Percentiles rank a stretch among this genome's conserved stretches.
These are phyloP conservation scores for Neoascochyta sp. DNA, from an alignment of 2,329 filamentous ascomycete species.

Conservation along the genomic window DNA sequence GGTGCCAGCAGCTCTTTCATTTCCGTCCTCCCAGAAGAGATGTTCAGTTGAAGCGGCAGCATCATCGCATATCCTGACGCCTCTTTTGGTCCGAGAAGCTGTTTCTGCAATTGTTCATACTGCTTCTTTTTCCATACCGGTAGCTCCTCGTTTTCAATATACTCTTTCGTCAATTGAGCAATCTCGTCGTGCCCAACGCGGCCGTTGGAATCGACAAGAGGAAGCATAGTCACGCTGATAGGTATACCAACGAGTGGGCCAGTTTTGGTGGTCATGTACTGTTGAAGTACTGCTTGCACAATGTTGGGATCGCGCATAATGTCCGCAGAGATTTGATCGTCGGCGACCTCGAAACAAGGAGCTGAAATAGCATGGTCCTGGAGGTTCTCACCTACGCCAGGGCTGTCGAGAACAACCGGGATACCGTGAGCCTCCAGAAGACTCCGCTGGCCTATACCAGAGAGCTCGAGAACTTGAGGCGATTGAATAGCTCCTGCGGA, in stretches of 20 bases:
- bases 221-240: slow-evolving; percentile 24
- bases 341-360: slow-evolving; percentile 2
- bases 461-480: slow-evolving; percentile 6
- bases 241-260: slow-evolving; percentile 19
- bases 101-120: slow-evolving; percentile 3
- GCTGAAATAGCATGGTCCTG: slow-evolving; percentile 20
- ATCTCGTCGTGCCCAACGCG: slow-evolving; percentile 2
- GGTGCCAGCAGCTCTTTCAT: slow-evolving; percentile 12
- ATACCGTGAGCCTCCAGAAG: slow-evolving; percentile 5
- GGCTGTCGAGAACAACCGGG: slow-evolving; percentile 1
- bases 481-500: slow-evolving; percentile 7
- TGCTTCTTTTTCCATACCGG: slow-evolving; percentile 2
- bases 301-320: slow-evolving; percentile 19
- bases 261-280: slow-evolving; percentile 16
- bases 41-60: slow-evolving; percentile 9
- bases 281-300: slow-evolving; percentile 11
- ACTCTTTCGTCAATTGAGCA: background rate
- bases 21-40: slow-evolving; percentile 6
- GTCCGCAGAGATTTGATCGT: slow-evolving; percentile 6
- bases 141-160: background rate
- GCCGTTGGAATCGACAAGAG: slow-evolving; percentile 18
- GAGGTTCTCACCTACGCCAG: slow-evolving; percentile 13
- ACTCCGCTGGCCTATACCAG: slow-evolving; percentile 5
- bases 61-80: slow-evolving; percentile 5
- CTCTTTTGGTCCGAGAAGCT: slow-evolving; percentile 2